Evolutionary conservation across 1,284 basidiomycete species (phyloP).

Genomic region (Pseudomicrostroma phylloplanum): DNA sequence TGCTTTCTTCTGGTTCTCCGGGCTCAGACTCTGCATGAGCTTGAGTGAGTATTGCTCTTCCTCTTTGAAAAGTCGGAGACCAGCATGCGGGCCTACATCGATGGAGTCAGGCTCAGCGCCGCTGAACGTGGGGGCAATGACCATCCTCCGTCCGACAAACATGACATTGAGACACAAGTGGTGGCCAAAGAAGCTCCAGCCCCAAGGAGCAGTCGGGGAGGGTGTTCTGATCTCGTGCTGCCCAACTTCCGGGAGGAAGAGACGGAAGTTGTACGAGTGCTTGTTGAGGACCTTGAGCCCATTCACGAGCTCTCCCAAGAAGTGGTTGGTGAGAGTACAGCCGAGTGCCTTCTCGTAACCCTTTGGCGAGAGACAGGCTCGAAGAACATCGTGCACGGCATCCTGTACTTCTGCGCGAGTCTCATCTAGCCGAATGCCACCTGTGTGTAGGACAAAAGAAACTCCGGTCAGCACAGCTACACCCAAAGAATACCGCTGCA

Average conservation of each 20-base stretch:
- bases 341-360: constrained; percentile 49
- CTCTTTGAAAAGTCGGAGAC: constrained; percentile 43
- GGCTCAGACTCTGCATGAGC: constrained; percentile 43
- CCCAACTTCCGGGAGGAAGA: constrained; percentile 26
- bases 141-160: constrained; percentile 47
- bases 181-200: constrained; percentile 50
- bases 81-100: constrained; percentile 44
- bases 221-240: constrained; percentile 13
- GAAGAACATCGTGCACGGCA: constrained; percentile 40
- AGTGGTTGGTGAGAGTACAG: constrained; percentile 48
- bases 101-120: constrained; percentile 51
- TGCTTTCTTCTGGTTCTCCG: constrained; percentile 41
- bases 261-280: constrained; percentile 50
- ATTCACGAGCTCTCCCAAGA: constrained; percentile 48
- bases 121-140: constrained; percentile 50
- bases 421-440: constrained; percentile 51
- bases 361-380: constrained; percentile 35
- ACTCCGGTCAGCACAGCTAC: neutral
- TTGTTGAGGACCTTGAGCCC: constrained; percentile 46
- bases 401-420: constrained; percentile 27
- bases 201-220: constrained; percentile 41
- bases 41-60: constrained; percentile 47
- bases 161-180: constrained; percentile 50
- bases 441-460: constrained; percentile 14
- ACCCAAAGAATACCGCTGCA: neutral